These are phyloP conservation scores for Arabidopsis arenosa DNA, from an alignment of 345 rosid species.

Conservation along the genomic window DNA sequence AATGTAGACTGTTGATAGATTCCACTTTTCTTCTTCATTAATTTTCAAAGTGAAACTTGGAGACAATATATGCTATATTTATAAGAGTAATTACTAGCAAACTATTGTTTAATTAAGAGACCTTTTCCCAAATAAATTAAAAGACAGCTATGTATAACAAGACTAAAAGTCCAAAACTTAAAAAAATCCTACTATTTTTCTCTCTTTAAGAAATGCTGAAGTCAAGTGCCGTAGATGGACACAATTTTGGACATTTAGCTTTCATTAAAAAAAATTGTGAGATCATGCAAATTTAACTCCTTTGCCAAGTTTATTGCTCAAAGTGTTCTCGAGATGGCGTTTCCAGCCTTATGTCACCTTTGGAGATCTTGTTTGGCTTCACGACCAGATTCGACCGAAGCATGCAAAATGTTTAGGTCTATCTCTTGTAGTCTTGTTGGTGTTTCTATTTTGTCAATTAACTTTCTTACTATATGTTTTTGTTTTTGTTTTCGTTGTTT, in stretches of 20 bases:
- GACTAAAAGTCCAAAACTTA: neutral
- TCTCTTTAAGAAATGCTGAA: neutral
- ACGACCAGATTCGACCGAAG: neutral
- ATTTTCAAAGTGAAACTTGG: neutral
- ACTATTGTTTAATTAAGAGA: neutral
- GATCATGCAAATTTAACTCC: neutral
- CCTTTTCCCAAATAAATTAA: neutral
- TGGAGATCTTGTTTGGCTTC: neutral
- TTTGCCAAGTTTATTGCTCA: neutral
- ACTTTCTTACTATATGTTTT: neutral
- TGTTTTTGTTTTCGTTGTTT: neutral
- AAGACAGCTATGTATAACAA: neutral
- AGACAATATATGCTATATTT: conserved; percentile 4
- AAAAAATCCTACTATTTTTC: neutral
- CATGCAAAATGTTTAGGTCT: neutral
- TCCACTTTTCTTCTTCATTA: neutral
- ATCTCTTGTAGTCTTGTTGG: neutral
- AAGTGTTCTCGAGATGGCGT: neutral
- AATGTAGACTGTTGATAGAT: neutral
- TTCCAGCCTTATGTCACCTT: neutral
- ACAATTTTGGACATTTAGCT: neutral
- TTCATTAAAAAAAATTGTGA: neutral
- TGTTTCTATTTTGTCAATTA: neutral
- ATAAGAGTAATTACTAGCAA: neutral
- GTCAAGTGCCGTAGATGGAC: neutral